phyloP scores from a whole-genome alignment of 1,284 basidiomycete species.

The Moniliophthora roreri region DNA sequence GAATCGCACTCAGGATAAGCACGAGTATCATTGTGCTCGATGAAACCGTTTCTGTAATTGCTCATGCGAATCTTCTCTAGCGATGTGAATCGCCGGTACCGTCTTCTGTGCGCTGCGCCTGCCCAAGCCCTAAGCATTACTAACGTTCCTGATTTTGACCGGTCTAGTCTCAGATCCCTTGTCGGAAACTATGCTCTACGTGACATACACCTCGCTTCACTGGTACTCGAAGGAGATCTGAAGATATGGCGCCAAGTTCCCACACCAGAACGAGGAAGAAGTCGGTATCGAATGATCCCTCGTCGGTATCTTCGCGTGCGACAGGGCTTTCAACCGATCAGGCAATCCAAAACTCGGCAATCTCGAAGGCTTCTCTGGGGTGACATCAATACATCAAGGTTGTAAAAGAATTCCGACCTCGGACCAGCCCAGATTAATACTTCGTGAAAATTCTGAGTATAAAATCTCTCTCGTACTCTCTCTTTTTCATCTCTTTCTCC shows the following conservation, averaged over 20 bases:
- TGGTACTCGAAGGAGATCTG: too few relatives aligned
- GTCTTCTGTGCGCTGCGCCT: too few relatives aligned
- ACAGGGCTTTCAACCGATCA: background rate
- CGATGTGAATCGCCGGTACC: too few relatives aligned
- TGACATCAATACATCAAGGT: slow-evolving; percentile 6
- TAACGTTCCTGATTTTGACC: too few relatives aligned
- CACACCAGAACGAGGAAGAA: background rate
- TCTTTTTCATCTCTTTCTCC: slow-evolving; percentile 16
- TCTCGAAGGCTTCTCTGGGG: slow-evolving; percentile 10
- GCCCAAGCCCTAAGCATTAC: too few relatives aligned
- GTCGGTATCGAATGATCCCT: background rate
- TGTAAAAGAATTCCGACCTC: slow-evolving; percentile 13
- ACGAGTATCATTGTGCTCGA: too few relatives aligned
- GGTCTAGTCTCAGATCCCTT: too few relatives aligned
- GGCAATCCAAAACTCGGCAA: slow-evolving; percentile 12
- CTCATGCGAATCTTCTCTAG: too few relatives aligned
- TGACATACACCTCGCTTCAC: too few relatives aligned
- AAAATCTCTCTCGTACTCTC: slow-evolving; percentile 3
- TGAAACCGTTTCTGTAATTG: too few relatives aligned
- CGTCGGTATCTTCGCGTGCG: too few relatives aligned
- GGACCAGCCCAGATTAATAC: slow-evolving; percentile 2
- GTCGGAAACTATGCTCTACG: too few relatives aligned
- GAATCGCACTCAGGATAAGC: slow-evolving; percentile 5
- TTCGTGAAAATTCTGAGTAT: background rate
- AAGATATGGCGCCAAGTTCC: background rate